Percentiles rank a stretch among this genome's conserved stretches.
Evolutionary conservation across 345 rosid genomes (phyloP).

Genomic region (Linum tenue): DNA sequence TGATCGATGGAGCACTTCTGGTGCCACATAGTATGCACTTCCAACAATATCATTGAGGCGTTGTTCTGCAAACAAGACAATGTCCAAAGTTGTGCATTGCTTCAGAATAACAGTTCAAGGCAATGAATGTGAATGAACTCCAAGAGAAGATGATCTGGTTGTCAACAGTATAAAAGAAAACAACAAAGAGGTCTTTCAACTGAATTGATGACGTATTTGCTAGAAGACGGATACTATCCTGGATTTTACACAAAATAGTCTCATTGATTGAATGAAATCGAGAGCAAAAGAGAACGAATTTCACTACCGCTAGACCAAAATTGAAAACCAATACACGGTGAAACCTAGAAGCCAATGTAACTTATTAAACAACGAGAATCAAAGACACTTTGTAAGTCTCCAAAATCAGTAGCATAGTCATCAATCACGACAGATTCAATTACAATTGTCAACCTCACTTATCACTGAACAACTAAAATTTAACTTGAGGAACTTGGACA

Average conservation of each 20-base stretch:
- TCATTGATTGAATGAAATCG: too few species aligned
- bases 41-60: constrained; percentile 96
- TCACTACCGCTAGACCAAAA: too few species aligned
- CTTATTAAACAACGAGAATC: background rate
- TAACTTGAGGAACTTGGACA: background rate
- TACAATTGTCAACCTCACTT: too few species aligned
- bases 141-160: background rate
- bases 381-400: background rate
- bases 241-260: background rate
- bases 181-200: background rate
- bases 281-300: too few species aligned
- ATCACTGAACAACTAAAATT: background rate
- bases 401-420: background rate
- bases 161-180: background rate
- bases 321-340: too few species aligned
- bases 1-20: constrained; percentile 94
- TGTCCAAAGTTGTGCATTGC: background rate
- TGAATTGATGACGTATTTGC: background rate
- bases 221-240: background rate
- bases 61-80: constrained; percentile 48
- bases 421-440: background rate
- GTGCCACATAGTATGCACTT: constrained; percentile 97
- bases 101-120: background rate
- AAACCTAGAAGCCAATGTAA: too few species aligned
- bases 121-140: background rate